Conservation (phyloP, 768 basidiomycete species). For the Pisolithus albus region DNA sequence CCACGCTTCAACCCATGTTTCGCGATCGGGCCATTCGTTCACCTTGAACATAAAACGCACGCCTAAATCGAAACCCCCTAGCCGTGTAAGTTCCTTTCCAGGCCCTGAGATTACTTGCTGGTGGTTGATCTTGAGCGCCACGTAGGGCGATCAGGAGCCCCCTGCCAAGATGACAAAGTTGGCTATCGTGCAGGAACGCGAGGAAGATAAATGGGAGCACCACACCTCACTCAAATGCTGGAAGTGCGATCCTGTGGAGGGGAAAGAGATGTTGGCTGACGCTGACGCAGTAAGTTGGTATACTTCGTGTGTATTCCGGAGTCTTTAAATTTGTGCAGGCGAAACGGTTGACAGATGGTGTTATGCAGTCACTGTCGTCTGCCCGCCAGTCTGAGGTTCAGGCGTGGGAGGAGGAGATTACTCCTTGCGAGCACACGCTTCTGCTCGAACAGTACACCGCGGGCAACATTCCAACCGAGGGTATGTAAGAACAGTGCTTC, state of each 20-base stretch:
- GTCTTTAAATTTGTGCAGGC: constrained; percentile 30
- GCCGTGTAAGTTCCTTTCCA: constrained; percentile 48
- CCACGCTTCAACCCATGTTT: constrained; percentile 68
- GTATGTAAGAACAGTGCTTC: constrained; percentile 3
- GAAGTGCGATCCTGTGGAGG: constrained; percentile 51
- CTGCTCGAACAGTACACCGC: constrained; percentile 40
- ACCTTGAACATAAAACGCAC: constrained; percentile 77
- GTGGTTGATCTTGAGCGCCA: background rate
- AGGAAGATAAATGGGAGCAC: constrained; percentile 83
- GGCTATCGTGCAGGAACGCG: constrained; percentile 78
- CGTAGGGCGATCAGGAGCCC: constrained; percentile 70
- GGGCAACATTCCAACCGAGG: constrained; percentile 22
- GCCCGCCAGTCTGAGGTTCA: constrained; percentile 92
- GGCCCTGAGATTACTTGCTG: too few species aligned
- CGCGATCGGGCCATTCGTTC: constrained; percentile 67
- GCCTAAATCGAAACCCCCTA: constrained; percentile 47
- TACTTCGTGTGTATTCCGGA: background rate
- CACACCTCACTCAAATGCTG: constrained; percentile 67
- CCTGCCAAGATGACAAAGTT: constrained; percentile 87
- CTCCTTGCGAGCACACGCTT: constrained; percentile 75
- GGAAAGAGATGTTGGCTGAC: constrained; percentile 36
- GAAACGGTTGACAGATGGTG: constrained; percentile 49
- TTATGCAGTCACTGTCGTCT: constrained; percentile 80
- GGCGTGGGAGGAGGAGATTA: constrained; percentile 96
- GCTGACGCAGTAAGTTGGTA: constrained; percentile 29